Evolutionary conservation across 306 rosid species (phyloP).

Genomic region (Vigna angularis): DNA sequence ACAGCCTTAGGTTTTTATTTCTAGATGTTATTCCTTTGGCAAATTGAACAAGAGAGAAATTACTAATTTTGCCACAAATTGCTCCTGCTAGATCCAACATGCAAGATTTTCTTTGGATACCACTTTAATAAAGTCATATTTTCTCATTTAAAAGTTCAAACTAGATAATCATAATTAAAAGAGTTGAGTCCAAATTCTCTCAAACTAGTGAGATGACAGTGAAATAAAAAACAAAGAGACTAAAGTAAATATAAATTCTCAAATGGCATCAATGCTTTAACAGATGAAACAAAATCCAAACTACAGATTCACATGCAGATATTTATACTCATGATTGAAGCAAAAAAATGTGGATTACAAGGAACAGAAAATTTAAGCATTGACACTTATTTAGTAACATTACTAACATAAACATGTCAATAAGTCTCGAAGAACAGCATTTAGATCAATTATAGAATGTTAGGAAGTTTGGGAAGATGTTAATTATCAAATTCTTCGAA

Average conservation of each 20-base stretch:
- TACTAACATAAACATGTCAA: constrained; percentile 3
- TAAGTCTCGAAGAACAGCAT: constrained; percentile 11
- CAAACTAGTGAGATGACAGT: too few species aligned
- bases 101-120: background rate
- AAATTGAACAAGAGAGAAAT: too few species aligned
- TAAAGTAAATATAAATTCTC: background rate
- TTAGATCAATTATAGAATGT: background rate
- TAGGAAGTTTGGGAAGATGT: background rate
- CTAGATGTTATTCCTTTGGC: too few species aligned
- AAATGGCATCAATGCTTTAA: background rate
- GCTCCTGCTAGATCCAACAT: background rate
- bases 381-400: constrained; percentile 4
- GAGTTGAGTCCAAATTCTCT: too few species aligned
- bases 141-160: too few species aligned
- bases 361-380: background rate
- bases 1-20: too few species aligned
- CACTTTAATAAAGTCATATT: too few species aligned
- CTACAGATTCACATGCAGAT: background rate
- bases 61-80: background rate
- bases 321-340: background rate
- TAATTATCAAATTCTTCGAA: constrained; percentile 27
- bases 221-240: too few species aligned
- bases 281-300: background rate
- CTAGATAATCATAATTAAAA: too few species aligned
- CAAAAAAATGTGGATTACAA: background rate